Base-by-base conservation (phyloP, 2,329 filamentous ascomycete genomes). In the Hypoxylon sp. region DNA sequence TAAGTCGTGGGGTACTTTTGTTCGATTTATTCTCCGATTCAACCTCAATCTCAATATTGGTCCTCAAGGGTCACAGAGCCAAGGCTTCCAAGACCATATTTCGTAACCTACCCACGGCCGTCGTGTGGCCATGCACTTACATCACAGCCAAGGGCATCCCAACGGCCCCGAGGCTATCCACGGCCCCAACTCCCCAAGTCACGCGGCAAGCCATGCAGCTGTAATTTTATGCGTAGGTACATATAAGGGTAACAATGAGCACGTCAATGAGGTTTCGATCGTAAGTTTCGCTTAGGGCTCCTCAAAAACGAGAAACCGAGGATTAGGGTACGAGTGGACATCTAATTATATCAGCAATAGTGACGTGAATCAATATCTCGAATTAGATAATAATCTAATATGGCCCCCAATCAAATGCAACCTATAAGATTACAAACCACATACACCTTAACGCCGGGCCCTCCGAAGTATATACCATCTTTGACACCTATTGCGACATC, bases 101-200 rank as follows among this genome's bases (percentile, higher is more conserved):
- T 39, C 37, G 54, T 52, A 17, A 51, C 51, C 6, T 44, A 17
- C 6, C 37, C 39, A 37, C 39, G 48, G 47, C 56, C 51, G 39
- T 13, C 39, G 51, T 67, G 67, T 60, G 24, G 54, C 64, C 60
- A 46, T n/a, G 54, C 22, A 47, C 37, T 26, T 24, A 58, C 51
- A 63, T 59, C 42, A 66, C 44, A 24, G 11, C 58, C 58, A 58
- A 8, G 60, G 52, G 61, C 61, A 62, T 65, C 57, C 50, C 47
- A 37, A 55, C 50, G 42, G 37, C 22, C 8, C 54, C 55, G 50
- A 52, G 48, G 31, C 55, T 61, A 54, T 31, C 59, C 55, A 57
- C 11, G n/a, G 54, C 55, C 47, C 56, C 17, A 53, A 58, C 63
- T 66, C 63, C 47, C 56, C 17, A 53, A 58, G 67, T 66, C 63